These are phyloP conservation scores for Stephania yunnanensis DNA, from an alignment of 164 flowering plant genomes.

Conservation along the genomic window DNA sequence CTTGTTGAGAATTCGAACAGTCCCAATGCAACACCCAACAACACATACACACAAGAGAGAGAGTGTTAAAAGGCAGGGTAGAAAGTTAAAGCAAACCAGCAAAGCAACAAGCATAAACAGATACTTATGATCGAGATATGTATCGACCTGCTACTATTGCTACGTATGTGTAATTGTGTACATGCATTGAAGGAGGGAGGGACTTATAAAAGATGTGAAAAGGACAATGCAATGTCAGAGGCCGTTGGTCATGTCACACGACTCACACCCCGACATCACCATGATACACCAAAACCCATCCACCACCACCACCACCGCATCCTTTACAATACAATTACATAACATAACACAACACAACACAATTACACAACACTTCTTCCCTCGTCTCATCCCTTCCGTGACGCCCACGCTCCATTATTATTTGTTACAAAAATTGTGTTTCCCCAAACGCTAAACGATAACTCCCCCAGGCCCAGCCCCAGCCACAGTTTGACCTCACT, in stretches of 20 bases:
- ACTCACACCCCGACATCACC: conserved; percentile 1
- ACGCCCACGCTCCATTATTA: not conserved
- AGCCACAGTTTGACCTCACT: not conserved
- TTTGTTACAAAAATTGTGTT: not conserved
- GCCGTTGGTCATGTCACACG: conserved; percentile 3
- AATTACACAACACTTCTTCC: no score
- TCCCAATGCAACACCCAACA: not conserved
- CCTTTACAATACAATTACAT: not conserved
- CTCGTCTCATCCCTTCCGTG: not conserved
- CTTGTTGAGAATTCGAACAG: not conserved
- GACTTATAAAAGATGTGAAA: not conserved
- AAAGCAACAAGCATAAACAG: no score
- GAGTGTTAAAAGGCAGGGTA: not conserved
- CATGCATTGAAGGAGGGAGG: not conserved
- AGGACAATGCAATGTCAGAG: not conserved
- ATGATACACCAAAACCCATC: not conserved
- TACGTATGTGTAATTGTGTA: no score
- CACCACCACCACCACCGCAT: not conserved
- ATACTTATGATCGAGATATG: no score
- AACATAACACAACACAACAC: no score
- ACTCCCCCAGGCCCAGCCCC: no score
- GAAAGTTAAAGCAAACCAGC: not conserved
- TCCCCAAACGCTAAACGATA: not conserved
- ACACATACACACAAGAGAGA: no score
- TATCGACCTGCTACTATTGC: no score